phyloP scores from a whole-genome alignment of 2,329 filamentous ascomycete genomes.

The Chalaropsis thielavioides region DNA sequence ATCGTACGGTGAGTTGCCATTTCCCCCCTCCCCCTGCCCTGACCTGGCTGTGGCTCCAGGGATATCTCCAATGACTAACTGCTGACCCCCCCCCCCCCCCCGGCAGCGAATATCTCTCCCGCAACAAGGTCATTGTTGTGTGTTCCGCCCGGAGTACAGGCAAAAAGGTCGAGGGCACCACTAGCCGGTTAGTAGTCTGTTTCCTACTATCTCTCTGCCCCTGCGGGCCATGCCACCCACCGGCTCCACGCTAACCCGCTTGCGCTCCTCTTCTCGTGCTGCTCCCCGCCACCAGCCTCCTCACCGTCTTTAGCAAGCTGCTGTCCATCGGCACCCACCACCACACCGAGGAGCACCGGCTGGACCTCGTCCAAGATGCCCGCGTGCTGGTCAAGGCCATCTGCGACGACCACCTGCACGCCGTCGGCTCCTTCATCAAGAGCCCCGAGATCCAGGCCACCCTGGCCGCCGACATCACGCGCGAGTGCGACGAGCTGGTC shows the following conservation, averaged over 20 bases:
- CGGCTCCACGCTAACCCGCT: conserved; percentile 7
- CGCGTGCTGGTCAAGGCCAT: conserved; percentile 66
- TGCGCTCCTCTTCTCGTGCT: background rate
- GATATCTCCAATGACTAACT: background rate
- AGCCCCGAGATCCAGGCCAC: conserved; percentile 41
- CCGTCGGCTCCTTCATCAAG: conserved; percentile 49
- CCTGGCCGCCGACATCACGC: conserved; percentile 53
- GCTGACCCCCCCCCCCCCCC: background rate
- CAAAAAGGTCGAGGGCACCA: conserved; percentile 89
- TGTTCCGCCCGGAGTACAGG: conserved; percentile 91
- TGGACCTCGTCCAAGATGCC: conserved; percentile 47
- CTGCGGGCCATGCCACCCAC: background rate
- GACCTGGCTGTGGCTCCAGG: background rate
- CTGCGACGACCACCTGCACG: conserved; percentile 63
- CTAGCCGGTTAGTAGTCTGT: conserved; percentile 66
- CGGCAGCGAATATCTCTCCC: conserved; percentile 31
- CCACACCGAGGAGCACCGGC: conserved; percentile 38
- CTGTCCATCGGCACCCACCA: conserved; percentile 38
- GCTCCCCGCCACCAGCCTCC: conserved; percentile 26
- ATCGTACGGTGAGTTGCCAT: conserved; percentile 28
- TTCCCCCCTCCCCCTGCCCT: background rate
- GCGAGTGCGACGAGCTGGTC: conserved; percentile 65
- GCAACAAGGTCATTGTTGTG: conserved; percentile 74
- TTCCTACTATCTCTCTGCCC: background rate
- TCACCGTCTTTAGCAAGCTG: conserved; percentile 46